Evolutionary conservation across 2,329 filamentous ascomycete species (phyloP), one percentile per base, ranked within the genome.

Genomic region (Sordariomycetes sp.): DNA sequence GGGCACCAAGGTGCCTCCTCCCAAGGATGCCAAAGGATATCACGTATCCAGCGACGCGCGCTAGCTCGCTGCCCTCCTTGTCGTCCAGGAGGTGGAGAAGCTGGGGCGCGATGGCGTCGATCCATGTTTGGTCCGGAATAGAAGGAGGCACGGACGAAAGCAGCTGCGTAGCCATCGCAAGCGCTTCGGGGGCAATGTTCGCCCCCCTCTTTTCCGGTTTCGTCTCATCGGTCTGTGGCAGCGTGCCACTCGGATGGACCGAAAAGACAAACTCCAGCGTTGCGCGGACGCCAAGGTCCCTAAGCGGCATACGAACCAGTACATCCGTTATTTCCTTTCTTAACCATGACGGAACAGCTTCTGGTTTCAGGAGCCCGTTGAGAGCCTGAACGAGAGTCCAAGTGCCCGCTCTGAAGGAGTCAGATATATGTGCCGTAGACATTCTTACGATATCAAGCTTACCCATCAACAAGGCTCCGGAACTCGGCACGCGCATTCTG

Each of bases 261-360:
- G 85, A 79, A 59, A 88, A 86, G 40, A 90, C 76, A 65, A 89
- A 89, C 65, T 89, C 86, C 61, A 89, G 75, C 0, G 83, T 86
- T 28, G 82, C 79, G 37, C 86, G 79, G 16, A 90, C 83, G 20
- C 87, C 87, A 61, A 82, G 78, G 2, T 74, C 71, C 3, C 86
- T 76, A 28, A 88, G 73, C 1, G 87, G 86, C 11, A 89, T 65
- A 14, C 76, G 67, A 1, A 85, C 82, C 52, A 90, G 74, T 14
- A 79, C 74, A 59, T 76, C 76, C 63, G 85, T 74, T 1, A 89
- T 66, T 50, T 76, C 76, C 20, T 75, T 63, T 51, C 79, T 79
- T n/a, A 89, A 73, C 82, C 83, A 87, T 67, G 69, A 63, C 12
- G 83, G 82, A 18, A 80, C 76, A 25, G 76, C 69, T 59, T 78